Conservation (phyloP, 768 basidiomycete genomes). For the Pulveroboletus sp. region DNA sequence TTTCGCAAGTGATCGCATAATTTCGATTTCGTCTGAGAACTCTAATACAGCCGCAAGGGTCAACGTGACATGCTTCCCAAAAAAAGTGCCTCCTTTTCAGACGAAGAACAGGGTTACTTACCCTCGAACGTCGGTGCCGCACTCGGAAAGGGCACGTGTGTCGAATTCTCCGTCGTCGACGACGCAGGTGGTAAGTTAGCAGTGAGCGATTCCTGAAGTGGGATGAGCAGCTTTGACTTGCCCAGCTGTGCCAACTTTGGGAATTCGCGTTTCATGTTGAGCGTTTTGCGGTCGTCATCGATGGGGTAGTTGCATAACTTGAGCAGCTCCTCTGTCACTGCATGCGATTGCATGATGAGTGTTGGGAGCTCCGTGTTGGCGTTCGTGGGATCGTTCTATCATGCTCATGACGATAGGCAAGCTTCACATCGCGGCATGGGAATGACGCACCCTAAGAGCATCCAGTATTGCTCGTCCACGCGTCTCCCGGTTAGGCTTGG, state of each 20-base stretch:
- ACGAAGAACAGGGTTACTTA: slow-evolving; percentile 10
- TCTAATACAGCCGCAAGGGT: slow-evolving; percentile 36
- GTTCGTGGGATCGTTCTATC: slow-evolving; percentile 46
- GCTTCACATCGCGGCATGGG: neutral
- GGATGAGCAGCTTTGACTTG: slow-evolving; percentile 74
- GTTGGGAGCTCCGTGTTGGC: slow-evolving; percentile 36
- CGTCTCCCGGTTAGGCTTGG: slow-evolving; percentile 50
- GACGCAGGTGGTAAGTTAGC: slow-evolving; percentile 80
- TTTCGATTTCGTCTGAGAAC: slow-evolving; percentile 75
- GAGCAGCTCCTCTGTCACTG: slow-evolving; percentile 69
- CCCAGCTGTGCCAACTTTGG: slow-evolving; percentile 50
- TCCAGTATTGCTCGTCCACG: slow-evolving; percentile 59
- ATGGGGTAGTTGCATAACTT: slow-evolving; percentile 56
- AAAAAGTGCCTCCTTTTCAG: neutral
- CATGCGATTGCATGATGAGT: slow-evolving; percentile 50
- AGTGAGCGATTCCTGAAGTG: slow-evolving; percentile 88
- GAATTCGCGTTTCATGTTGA: slow-evolving; percentile 48
- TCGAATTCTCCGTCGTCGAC: slow-evolving; percentile 40
- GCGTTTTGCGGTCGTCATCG: slow-evolving; percentile 34
- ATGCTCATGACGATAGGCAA: neutral
- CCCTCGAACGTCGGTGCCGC: slow-evolving; percentile 73
- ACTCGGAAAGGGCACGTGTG: slow-evolving; percentile 76
- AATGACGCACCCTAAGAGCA: slow-evolving; percentile 47
- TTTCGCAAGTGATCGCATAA: slow-evolving; percentile 89
- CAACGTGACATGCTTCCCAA: neutral